Base-by-base conservation (phyloP, 306 rosid genomes). In the Dryas drummondii region DNA sequence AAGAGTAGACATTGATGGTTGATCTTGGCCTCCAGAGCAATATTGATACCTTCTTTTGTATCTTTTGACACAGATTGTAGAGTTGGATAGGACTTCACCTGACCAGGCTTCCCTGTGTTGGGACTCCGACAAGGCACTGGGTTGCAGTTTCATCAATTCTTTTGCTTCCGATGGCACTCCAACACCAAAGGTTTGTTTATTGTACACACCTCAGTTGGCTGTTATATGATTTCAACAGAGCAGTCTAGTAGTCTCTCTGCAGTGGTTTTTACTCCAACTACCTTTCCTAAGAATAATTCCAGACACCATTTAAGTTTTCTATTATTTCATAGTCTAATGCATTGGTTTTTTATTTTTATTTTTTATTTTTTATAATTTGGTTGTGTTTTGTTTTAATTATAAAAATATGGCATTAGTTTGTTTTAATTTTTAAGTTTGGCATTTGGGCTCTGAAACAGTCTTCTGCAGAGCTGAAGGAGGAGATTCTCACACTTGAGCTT, bases 401-500 rank as follows among this genome's bases (percentile, higher is more conserved):
- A 64, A 13, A 12, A 6, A 1, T 32, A 32, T 32, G 42, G 41
- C 42, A 15, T 19, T 60, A 55, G 13, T 77, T 49, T 48, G 7
- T 49, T 53, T 32, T 5, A 7, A 32, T 45, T 5, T 19, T 65
- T 71, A 11, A 12, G 37, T 45, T 71, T 64, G n/a, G 19, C 55
- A 2, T 56, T 57, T 13, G 46, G 48, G 7, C 10, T 66, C 47
- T 14, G 32, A 40, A 57, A 12, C 75, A 79, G 82, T 72, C 82
- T 15, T 37, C 74, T 16, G 32, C 41, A 26, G 73, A 68, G 70
- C n/a, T 81, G 78, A 6, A 76, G 73, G 79, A 71, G 73, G 84
- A 83, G 78, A 83, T 79, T 22, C 62, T 40, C 27, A 53, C 44
- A 9, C 79, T 83, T 58, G 84, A 79, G 70, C 53, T 47, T 58